A percentile compares a stretch with the other conserved stretches of the same genome.
These are phyloP conservation scores for Boletellus deceptivus DNA, from an alignment of 1,284 basidiomycete species.

Conservation along the genomic window DNA sequence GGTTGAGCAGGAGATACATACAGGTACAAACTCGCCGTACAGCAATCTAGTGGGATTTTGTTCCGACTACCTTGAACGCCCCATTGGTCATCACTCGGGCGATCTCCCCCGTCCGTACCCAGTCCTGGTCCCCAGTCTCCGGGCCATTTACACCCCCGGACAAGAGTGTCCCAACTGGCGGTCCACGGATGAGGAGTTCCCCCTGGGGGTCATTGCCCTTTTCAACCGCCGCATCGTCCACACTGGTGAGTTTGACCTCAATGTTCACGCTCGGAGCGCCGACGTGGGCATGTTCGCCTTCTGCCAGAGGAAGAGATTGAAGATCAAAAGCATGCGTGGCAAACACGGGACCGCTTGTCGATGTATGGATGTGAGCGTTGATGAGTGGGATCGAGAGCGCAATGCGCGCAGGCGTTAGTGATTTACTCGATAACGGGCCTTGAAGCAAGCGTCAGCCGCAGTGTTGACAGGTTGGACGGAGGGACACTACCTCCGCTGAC, in stretches of 20 bases:
- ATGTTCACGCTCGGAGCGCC: constrained; percentile 74
- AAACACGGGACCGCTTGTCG: constrained; percentile 65
- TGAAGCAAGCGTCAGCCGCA: constrained; percentile 19
- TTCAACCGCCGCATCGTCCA: constrained; percentile 63
- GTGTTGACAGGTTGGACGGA: not conserved
- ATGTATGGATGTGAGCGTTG: constrained; percentile 56
- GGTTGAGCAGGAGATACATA: no score
- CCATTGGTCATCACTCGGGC: constrained; percentile 61
- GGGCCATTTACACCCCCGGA: constrained; percentile 36
- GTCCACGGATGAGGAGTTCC: constrained; percentile 46
- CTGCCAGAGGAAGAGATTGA: constrained; percentile 54
- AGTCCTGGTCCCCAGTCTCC: constrained; percentile 39
- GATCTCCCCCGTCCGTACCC: constrained; percentile 47
- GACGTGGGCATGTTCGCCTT: constrained; percentile 49
- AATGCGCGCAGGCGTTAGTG: constrained; percentile 59
- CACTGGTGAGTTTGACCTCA: constrained; percentile 64
- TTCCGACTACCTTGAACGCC: constrained; percentile 46
- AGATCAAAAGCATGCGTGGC: constrained; percentile 74
- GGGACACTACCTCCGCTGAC: constrained; percentile 57
- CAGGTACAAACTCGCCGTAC: not conserved
- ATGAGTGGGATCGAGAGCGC: constrained; percentile 72
- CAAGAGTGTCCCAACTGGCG: constrained; percentile 53
- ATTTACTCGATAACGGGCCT: constrained; percentile 38
- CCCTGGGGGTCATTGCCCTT: constrained; percentile 57
- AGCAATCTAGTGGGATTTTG: constrained; percentile 8